phyloP scores from a whole-genome alignment of 768 basidiomycete species.

The Flagelloscypha sp. region DNA sequence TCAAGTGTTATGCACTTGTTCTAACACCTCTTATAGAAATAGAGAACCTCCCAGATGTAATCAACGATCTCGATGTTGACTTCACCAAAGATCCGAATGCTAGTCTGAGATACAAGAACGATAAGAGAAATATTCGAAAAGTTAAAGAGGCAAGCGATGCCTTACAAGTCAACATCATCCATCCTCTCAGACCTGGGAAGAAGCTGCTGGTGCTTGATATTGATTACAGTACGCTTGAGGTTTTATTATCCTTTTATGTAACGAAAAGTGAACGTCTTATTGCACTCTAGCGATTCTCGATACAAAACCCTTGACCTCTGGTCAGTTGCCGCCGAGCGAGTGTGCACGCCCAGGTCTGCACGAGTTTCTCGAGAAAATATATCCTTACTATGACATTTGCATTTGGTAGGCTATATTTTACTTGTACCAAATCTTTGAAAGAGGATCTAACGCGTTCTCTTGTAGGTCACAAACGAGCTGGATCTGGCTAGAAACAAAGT shows the following conservation, averaged over 20 bases:
- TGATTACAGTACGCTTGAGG: conserved; percentile 61
- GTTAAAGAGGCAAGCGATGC: conserved; percentile 64
- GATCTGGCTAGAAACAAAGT: conserved; percentile 84
- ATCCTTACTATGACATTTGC: conserved; percentile 82
- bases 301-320: conserved; percentile 77
- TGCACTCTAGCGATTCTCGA: conserved; percentile 60
- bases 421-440: neutral
- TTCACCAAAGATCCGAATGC: conserved; percentile 54
- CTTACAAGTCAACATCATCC: conserved; percentile 62
- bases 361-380: conserved; percentile 72
- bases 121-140: conserved; percentile 76
- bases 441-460: neutral
- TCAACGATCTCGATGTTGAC: conserved; percentile 80
- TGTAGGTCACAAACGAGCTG: conserved; percentile 79
- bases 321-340: conserved; percentile 69
- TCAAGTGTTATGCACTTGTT: neutral
- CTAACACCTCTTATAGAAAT: conserved; percentile 34
- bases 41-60: conserved; percentile 55
- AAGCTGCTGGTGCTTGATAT: conserved; percentile 80
- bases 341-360: conserved; percentile 81
- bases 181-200: conserved; percentile 69
- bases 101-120: conserved; percentile 53
- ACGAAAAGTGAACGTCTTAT: conserved; percentile 6
- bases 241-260: neutral
- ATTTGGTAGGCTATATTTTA: conserved; percentile 59